Percentiles rank a stretch among this genome's conserved stretches.
Evolutionary conservation across 2,329 filamentous ascomycete species (phyloP).

Genomic region (Phaeoacremonium minimum): DNA sequence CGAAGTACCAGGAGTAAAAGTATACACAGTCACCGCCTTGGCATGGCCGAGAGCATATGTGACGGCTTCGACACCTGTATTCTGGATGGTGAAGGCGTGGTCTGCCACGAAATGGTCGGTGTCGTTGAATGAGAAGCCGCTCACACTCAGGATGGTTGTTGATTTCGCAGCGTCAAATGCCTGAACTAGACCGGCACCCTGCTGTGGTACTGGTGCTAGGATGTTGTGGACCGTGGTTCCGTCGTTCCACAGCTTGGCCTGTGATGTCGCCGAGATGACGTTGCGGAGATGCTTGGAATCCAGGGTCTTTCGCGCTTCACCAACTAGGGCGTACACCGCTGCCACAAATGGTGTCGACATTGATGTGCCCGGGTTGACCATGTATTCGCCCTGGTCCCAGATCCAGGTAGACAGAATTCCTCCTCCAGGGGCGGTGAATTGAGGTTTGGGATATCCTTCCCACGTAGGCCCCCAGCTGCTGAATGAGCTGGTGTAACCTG

Average conservation of each 20-base stretch:
- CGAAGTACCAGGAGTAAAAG: no score
- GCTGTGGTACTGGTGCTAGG: slow-evolving; percentile 31
- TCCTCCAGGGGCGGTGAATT: slow-evolving; percentile 52
- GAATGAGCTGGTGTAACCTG: slow-evolving; percentile 44
- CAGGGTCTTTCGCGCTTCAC: slow-evolving; percentile 3
- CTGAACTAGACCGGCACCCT: slow-evolving; percentile 36
- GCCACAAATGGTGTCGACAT: slow-evolving; percentile 52
- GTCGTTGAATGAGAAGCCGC: slow-evolving; percentile 38
- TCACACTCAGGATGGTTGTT: slow-evolving; percentile 26
- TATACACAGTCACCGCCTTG: slow-evolving; percentile 32
- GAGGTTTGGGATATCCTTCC: slow-evolving; percentile 51
- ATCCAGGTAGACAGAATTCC: slow-evolving; percentile 56
- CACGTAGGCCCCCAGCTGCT: slow-evolving; percentile 57
- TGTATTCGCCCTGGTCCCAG: slow-evolving; percentile 39
- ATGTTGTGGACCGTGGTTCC: slow-evolving; percentile 10
- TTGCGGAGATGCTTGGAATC: slow-evolving; percentile 2
- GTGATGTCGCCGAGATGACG: slow-evolving; percentile 12
- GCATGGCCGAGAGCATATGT: slow-evolving; percentile 31
- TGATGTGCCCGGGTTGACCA: slow-evolving; percentile 51
- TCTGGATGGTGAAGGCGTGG: slow-evolving; percentile 31
- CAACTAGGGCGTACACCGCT: slow-evolving; percentile 7
- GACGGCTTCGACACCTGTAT: slow-evolving; percentile 26
- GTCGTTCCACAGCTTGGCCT: slow-evolving; percentile 24
- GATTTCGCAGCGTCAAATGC: slow-evolving; percentile 33
- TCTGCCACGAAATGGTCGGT: slow-evolving; percentile 27